Percentiles rank a stretch among this genome's conserved stretches.
These are phyloP conservation scores for Trichosporon asahii DNA, from an alignment of 1,284 basidiomycete species.

Conservation along the genomic window DNA sequence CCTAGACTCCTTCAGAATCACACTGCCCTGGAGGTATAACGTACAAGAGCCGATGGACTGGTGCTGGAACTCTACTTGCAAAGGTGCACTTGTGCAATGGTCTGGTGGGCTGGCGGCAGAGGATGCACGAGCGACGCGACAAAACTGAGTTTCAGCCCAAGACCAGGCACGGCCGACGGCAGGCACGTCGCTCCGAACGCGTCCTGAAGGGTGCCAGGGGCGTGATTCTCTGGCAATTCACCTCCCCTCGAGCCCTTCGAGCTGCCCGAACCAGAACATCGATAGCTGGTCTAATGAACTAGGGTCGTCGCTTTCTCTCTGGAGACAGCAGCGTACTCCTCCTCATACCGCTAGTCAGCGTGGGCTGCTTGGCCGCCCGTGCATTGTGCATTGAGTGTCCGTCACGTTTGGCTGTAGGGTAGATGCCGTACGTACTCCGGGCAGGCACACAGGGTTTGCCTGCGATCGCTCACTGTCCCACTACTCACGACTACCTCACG, in stretches of 20 bases:
- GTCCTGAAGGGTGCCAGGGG: background rate
- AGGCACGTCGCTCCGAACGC: background rate
- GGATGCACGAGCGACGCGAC: background rate
- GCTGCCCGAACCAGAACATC: background rate
- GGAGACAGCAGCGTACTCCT: background rate
- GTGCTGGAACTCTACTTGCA: background rate
- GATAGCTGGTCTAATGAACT: background rate
- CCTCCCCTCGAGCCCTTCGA: background rate
- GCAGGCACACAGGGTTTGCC: background rate
- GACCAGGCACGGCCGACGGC: background rate
- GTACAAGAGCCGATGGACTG: background rate
- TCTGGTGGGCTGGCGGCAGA: background rate
- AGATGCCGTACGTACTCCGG: background rate
- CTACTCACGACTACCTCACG: background rate
- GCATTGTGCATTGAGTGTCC: background rate
- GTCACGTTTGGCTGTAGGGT: background rate
- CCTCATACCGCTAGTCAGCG: background rate
- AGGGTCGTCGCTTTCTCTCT: background rate
- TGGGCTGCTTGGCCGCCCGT: background rate
- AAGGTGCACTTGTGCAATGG: background rate
- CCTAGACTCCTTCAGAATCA: background rate
- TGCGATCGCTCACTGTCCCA: background rate
- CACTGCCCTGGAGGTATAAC: background rate
- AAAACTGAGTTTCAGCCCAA: slow-evolving; percentile 2
- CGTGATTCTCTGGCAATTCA: slow-evolving; percentile 9